Base-by-base conservation (phyloP, 2,329 filamentous ascomycete species). In the Diaporthe vaccinii region DNA sequence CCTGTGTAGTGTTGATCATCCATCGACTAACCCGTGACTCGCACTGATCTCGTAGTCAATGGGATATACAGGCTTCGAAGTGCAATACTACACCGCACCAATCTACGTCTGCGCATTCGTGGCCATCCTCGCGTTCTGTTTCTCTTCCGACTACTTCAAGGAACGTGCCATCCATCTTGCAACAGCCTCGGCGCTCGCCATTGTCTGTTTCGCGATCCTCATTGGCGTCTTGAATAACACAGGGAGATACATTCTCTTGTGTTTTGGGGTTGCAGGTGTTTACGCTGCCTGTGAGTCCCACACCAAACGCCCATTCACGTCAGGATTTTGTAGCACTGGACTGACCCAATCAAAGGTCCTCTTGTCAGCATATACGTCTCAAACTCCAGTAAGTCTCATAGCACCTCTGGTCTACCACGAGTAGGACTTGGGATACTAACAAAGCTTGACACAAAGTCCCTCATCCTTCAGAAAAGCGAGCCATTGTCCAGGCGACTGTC, bases 331-430 rank as follows among this genome's bases (percentile, higher is more conserved):
- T 20, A 31, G 34, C 28, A 17, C 2, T 28, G 15, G 1, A 15
- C 53, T 69, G 17, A 73, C 57, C 10, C 36, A 22, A 1, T 34
- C 17, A 41, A 74, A 68, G 72, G 72, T 36, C 72, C 72, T 44
- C 72, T 74, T 44, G 61, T 74, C 36, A 74, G 72, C 62, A 74
- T 74, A 15, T 74, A 74, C 12, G 72, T 74, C 14, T 74, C 72
- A 1, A 74, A 74, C 49, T 57, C 72, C 4, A 74, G 72, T 74
- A 36, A 74, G 72, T 59, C 8, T 41, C n/a, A 2, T 3, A 4
- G 22, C 8, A 15, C 8, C 14, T 28, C 20, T 6, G 2, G 5
- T 51, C 4, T 12, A 49, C 3, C 17, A n/a, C 12, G 15, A 3
- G 39, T 36, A 20, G 6, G 17, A n/a, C 1, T n/a, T 46, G 17